Percentiles rank a stretch among this genome's conserved stretches.
Conservation (phyloP, 1,284 basidiomycete species). For the Puccinia polysora region DNA sequence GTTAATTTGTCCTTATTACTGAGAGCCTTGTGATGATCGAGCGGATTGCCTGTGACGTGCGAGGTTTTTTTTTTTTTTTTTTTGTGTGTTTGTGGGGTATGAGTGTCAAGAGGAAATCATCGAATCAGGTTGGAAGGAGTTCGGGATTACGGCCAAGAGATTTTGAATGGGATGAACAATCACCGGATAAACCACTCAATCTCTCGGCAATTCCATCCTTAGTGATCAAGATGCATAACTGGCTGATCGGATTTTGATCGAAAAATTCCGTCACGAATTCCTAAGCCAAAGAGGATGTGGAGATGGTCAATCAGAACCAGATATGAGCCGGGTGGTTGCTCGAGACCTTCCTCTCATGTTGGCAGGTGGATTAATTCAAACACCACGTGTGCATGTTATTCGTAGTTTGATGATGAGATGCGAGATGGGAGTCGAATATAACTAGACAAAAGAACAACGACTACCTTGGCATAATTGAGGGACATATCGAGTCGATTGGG, state of each 20-base stretch:
- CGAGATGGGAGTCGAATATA: background rate
- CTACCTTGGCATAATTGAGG: conserved; percentile 69
- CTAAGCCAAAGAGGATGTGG: conserved; percentile 8
- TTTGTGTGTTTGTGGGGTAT: conserved; percentile 79
- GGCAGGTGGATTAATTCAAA: background rate
- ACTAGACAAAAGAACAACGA: no score
- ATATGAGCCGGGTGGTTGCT: no score
- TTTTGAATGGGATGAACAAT: background rate
- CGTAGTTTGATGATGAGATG: background rate
- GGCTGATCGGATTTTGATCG: conserved; percentile 98
- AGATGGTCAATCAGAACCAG: no score
- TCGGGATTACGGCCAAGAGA: background rate
- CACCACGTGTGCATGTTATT: background rate
- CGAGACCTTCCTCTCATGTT: background rate
- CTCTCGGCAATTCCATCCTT: conserved; percentile 52
- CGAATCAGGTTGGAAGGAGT: conserved; percentile 59
- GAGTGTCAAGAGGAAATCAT: conserved; percentile 80
- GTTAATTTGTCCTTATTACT: conserved; percentile 81
- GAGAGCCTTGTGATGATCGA: conserved; percentile 80
- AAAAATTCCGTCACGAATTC: conserved; percentile 96
- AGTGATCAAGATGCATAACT: conserved; percentile 56
- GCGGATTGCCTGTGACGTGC: conserved; percentile 70
- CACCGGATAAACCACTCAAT: conserved; percentile 46
- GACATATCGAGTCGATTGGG: conserved; percentile 85
- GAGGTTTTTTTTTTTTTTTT: no score